These are phyloP conservation scores for Halophytophthora polymorphica DNA, from an alignment of 352 stramenopile genomes.

Conservation along the genomic window DNA sequence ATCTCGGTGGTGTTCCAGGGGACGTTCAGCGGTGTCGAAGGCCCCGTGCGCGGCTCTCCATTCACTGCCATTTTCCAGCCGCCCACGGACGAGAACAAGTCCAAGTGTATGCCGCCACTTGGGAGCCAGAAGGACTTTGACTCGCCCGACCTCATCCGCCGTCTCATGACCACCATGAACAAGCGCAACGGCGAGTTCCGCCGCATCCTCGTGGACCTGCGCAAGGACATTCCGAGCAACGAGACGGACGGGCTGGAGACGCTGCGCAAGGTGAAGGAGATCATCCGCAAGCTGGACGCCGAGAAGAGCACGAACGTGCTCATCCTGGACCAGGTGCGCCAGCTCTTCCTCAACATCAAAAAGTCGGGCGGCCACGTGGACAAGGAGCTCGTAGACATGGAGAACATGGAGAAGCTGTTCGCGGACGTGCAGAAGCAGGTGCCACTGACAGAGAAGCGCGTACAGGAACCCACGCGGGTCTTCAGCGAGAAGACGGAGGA, in stretches of 20 bases:
- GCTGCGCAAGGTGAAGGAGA: constrained; percentile 82
- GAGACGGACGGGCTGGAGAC: constrained; percentile 77
- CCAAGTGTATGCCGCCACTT: constrained; percentile 70
- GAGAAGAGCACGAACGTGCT: constrained; percentile 70
- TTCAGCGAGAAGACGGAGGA: constrained; percentile 92
- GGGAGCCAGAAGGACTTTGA: constrained; percentile 71
- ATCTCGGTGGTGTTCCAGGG: constrained; percentile 91
- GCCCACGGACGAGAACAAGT: constrained; percentile 62
- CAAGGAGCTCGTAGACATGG: constrained; percentile 79
- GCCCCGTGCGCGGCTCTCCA: constrained; percentile 92
- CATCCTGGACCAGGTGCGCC: constrained; percentile 72
- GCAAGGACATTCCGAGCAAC: constrained; percentile 81
- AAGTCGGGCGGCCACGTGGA: constrained; percentile 77
- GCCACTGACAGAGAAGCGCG: constrained; percentile 68
- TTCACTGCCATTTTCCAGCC: constrained; percentile 60
- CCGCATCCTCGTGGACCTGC: constrained; percentile 70
- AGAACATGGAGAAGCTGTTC: constrained; percentile 84
- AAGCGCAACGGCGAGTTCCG: constrained; percentile 83
- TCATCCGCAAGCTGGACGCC: constrained; percentile 71
- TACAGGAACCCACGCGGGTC: constrained; percentile 76
- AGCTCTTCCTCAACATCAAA: constrained; percentile 80
- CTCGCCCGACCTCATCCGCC: constrained; percentile 63
- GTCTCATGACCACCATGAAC: constrained; percentile 80
- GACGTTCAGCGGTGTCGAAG: constrained; percentile 91
- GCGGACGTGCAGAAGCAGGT: constrained; percentile 78